Evolutionary conservation across 306 rosid species (phyloP).

Genomic region (Pueraria montana): DNA sequence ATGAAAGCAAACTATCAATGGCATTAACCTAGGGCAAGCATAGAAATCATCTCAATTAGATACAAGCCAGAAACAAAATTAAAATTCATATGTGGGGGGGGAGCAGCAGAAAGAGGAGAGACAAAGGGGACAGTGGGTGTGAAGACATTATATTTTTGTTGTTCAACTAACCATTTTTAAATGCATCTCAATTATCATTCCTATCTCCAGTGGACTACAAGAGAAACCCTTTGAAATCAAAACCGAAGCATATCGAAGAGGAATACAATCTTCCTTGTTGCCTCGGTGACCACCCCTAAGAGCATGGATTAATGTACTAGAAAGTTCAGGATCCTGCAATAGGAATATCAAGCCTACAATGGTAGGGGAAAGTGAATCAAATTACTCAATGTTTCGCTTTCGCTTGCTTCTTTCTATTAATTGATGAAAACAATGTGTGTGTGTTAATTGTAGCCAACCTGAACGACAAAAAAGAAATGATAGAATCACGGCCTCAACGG

Average conservation of each 20-base stretch:
- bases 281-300: constrained; percentile 71
- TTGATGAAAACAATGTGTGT: constrained; percentile 36
- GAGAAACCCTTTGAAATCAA: constrained; percentile 90
- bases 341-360: constrained; percentile 86
- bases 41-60: constrained; percentile 43
- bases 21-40: constrained; percentile 76
- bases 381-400: constrained; percentile 20
- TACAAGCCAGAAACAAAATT: constrained; percentile 12
- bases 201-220: constrained; percentile 83
- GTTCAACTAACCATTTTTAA: constrained; percentile 85
- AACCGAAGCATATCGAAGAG: constrained; percentile 92
- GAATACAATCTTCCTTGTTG: constrained; percentile 80
- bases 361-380: constrained; percentile 44
- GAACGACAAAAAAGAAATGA: constrained; percentile 90
- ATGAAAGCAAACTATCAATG: constrained; percentile 83
- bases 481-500: constrained; percentile 86
- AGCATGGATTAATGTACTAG: constrained; percentile 77
- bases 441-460: constrained; percentile 61
- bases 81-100: background rate
- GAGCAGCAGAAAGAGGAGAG: constrained; percentile 18
- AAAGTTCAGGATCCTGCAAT: constrained; percentile 86
- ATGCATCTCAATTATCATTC: constrained; percentile 79
- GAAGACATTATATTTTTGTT: constrained; percentile 13
- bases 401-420: constrained; percentile 42
- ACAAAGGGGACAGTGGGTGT: constrained; percentile 10